Evolutionary conservation across 768 basidiomycete species (phyloP).

Genomic region (Russula brevipes): DNA sequence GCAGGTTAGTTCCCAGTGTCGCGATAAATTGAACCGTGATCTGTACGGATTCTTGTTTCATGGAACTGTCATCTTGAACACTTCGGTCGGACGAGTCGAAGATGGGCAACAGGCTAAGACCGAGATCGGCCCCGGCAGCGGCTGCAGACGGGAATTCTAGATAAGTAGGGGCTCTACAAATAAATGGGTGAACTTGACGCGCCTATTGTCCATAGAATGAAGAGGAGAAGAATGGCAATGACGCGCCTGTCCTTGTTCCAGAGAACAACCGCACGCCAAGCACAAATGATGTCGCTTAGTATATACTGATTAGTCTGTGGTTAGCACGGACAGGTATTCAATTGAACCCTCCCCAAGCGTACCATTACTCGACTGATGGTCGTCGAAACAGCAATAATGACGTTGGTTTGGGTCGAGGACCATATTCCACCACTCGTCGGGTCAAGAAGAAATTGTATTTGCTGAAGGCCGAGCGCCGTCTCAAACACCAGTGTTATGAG

Average conservation of each 20-base stretch:
- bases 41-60: slow-evolving; percentile 1
- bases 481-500: slow-evolving; percentile 16
- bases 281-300: slow-evolving; percentile 17
- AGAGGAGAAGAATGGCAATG: slow-evolving; percentile 14
- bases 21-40: slow-evolving; percentile 6
- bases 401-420: slow-evolving; percentile 1
- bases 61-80: neutral
- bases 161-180: neutral
- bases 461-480: slow-evolving; percentile 10
- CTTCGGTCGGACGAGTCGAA: slow-evolving; percentile 9
- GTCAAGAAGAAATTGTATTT: slow-evolving; percentile 6
- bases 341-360: neutral
- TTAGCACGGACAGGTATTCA: neutral
- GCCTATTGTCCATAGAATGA: slow-evolving; percentile 9
- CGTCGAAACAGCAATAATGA: neutral
- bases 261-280: slow-evolving; percentile 19
- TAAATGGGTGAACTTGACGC: neutral
- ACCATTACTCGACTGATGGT: slow-evolving; percentile 15
- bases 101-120: neutral
- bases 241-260: slow-evolving; percentile 18
- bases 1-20: slow-evolving; percentile 15
- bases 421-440: slow-evolving; percentile 6
- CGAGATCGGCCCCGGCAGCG: slow-evolving; percentile 11
- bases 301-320: slow-evolving; percentile 4
- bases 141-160: neutral